Base-by-base conservation (phyloP, 768 basidiomycete genomes). In the Leccinum pellstonianum region DNA sequence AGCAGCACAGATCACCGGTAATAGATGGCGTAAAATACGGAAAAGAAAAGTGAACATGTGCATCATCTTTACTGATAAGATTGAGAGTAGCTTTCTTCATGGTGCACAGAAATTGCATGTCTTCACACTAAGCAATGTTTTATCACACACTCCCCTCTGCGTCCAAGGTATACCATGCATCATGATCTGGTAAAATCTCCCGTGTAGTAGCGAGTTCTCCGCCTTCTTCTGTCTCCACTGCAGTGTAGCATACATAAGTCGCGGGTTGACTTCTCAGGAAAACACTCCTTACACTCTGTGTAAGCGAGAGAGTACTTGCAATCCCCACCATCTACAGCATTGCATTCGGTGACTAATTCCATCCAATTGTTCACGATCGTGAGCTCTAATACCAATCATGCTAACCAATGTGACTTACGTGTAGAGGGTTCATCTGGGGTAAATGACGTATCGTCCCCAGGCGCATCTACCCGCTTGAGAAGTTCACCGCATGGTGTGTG, bases 81-180 rank as follows among this genome's bases (percentile, higher is more conserved):
- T 33, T 31, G 31, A 33, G 31, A 33, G 31, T 33, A 33, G 4
- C 10, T 33, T 33, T 33, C 33, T 12, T 33, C 33, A 12, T 33
- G 33, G 33, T 33, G 33, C 33, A 33, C 33, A 33, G 33, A 5
- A 33, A 33, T 33, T 29, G 12, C 5, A 33, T 33, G 33, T 12
- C 33, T 21, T 25, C 38, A 35, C 33, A 15, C 17, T 6, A 55
- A 27, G 33, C 25, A 50, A 25, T 14, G 10, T 25, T 37, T 15
- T 2, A 21, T 23, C 4, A 63, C 25, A 57, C 55, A 12, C 35
- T 55, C 27, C 56, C 51, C 19, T 55, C 14, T 4, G 8, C 5
- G 8, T 5, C n/a, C 15, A 52, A n/a, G n/a, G 62, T 31, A 54
- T 64, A 65, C 52, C 23, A 57, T 2, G 33, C 17, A 21, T 53